Evolutionary conservation across 345 rosid genomes (phyloP).

Genomic region (Cardamine resedifolia): DNA sequence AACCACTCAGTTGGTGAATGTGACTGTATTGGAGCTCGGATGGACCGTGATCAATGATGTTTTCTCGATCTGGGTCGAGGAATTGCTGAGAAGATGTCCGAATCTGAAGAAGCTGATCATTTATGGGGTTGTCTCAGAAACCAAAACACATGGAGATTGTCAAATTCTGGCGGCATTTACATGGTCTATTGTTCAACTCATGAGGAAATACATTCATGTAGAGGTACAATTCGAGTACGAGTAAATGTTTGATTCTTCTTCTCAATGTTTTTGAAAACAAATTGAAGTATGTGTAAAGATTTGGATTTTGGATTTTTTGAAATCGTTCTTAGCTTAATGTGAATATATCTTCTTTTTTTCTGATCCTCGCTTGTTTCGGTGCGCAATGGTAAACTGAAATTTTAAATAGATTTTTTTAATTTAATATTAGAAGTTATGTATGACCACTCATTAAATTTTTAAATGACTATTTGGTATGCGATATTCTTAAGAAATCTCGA

Average conservation of each 20-base stretch:
- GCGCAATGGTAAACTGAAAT: neutral
- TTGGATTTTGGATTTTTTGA: neutral
- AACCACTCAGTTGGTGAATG: conserved; percentile 51
- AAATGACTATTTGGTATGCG: no score
- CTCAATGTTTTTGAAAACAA: conserved; percentile 4
- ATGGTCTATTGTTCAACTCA: conserved; percentile 65
- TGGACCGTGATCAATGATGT: conserved; percentile 64
- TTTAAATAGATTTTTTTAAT: no score
- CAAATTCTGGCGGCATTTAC: conserved; percentile 68
- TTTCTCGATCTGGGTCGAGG: conserved; percentile 67
- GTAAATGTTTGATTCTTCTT: conserved; percentile 33
- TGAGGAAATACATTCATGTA: conserved; percentile 69
- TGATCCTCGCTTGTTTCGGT: neutral
- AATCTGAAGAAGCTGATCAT: conserved; percentile 65
- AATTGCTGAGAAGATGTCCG: conserved; percentile 63
- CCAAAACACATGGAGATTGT: conserved; percentile 64
- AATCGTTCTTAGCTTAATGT: conserved; percentile 1
- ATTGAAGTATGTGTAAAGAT: conserved; percentile 28
- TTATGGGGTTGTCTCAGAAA: conserved; percentile 67
- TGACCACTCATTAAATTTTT: no score
- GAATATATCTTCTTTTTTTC: conserved; percentile 6
- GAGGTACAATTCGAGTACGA: conserved; percentile 75
- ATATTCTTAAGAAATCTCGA: neutral
- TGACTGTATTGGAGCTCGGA: conserved; percentile 70
- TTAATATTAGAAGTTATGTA: no score